phyloP scores from a whole-genome alignment of 305 asterid genomes.

The Galium porrigens region DNA sequence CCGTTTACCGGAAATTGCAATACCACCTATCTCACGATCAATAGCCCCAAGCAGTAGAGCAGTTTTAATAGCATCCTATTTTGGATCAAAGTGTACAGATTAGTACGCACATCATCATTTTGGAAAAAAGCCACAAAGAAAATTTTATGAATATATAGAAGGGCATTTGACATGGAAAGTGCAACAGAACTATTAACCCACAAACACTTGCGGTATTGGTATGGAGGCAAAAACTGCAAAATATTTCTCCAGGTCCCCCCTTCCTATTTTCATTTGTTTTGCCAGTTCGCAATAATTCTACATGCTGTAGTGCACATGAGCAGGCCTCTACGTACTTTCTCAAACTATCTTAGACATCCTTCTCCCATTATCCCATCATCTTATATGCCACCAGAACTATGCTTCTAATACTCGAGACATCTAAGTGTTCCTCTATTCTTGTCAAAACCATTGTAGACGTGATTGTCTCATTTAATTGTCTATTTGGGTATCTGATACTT shows the following conservation, averaged over 20 bases:
- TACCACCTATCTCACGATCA: slow-evolving; percentile 93
- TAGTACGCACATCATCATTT: background rate
- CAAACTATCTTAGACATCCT: background rate
- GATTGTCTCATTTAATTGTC: background rate
- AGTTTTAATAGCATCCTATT: slow-evolving; percentile 88
- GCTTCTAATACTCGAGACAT: background rate
- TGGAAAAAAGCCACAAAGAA: background rate
- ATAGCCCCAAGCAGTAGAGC: slow-evolving; percentile 95
- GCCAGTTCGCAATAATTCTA: background rate
- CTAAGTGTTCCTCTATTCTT: background rate
- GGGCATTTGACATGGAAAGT: background rate
- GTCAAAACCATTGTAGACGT: background rate
- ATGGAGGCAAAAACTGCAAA: background rate
- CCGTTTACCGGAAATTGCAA: slow-evolving; percentile 89
- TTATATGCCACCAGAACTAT: background rate
- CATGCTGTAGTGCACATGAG: background rate
- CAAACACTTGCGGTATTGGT: background rate
- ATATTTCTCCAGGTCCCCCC: background rate
- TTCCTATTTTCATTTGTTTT: background rate
- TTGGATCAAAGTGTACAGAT: slow-evolving; percentile 12
- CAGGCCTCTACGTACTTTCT: background rate
- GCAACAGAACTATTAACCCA: background rate
- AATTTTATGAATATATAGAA: background rate
- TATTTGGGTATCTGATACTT: background rate
- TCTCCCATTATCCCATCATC: background rate